phyloP scores from a whole-genome alignment of 2,329 filamentous ascomycete species.

The Pseudocercospora fijiensis region DNA sequence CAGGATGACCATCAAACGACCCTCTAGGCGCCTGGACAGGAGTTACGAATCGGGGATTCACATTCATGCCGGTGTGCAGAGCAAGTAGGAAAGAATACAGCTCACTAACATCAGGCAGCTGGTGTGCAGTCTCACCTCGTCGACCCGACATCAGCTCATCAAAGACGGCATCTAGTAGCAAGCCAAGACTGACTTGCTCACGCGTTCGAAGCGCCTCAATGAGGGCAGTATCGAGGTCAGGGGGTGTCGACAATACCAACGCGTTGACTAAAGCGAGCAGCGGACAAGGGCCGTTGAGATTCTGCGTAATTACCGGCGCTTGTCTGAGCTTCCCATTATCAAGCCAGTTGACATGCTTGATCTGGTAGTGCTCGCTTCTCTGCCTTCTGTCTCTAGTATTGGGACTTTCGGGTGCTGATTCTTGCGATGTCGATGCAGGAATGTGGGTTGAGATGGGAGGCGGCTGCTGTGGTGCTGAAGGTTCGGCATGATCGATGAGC shows the following conservation, averaged over 20 bases:
- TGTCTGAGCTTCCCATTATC: constrained; percentile 67
- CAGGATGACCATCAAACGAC: constrained; percentile 28
- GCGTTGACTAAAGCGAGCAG: constrained; percentile 91
- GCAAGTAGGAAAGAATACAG: constrained; percentile 84
- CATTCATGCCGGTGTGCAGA: constrained; percentile 95
- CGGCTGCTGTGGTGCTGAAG: constrained; percentile 31
- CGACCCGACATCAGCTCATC: constrained; percentile 85
- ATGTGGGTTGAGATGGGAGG: constrained; percentile 33
- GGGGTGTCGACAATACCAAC: constrained; percentile 76
- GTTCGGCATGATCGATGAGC: constrained; percentile 37
- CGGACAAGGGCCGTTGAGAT: constrained; percentile 91
- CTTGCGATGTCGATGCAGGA: constrained; percentile 14
- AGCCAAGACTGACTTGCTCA: constrained; percentile 82
- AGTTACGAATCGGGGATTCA: constrained; percentile 84
- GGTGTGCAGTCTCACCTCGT: constrained; percentile 60
- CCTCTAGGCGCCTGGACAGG: constrained; percentile 28
- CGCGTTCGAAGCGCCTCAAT: constrained; percentile 73
- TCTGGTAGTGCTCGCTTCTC: constrained; percentile 78
- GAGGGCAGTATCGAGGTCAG: constrained; percentile 65
- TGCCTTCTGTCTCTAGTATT: constrained; percentile 46
- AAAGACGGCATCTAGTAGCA: constrained; percentile 85
- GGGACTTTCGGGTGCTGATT: constrained; percentile 39
- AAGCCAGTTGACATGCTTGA: constrained; percentile 86
- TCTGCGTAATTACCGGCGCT: constrained; percentile 90
- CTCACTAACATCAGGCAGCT: constrained; percentile 81